A percentile compares a stretch with the other conserved stretches of the same genome.
Evolutionary conservation across 2,329 filamentous ascomycete genomes (phyloP).

Genomic region (Penicillium sp.): DNA sequence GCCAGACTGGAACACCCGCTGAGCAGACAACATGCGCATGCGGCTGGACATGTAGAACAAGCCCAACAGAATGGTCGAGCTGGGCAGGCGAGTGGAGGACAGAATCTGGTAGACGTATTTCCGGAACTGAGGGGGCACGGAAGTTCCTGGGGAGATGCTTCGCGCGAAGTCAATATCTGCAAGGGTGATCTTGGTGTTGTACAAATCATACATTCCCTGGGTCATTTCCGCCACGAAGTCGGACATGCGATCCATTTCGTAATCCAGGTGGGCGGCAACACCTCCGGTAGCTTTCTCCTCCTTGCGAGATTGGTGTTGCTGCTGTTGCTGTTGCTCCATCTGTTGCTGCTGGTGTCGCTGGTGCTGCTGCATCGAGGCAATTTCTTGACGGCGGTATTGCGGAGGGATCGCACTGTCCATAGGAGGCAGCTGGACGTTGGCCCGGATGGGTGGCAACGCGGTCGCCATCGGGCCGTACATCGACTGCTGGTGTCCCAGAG

Average conservation of each 20-base stretch:
- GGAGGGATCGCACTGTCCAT: constrained; percentile 46
- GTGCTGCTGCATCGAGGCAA: constrained; percentile 33
- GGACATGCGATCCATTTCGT: constrained; percentile 94
- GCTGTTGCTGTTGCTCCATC: constrained; percentile 26
- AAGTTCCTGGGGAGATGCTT: constrained; percentile 64
- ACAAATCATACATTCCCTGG: constrained; percentile 67
- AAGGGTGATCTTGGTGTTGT: constrained; percentile 57
- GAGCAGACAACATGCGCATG: constrained; percentile 70
- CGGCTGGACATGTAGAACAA: constrained; percentile 86
- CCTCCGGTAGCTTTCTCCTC: constrained; percentile 75
- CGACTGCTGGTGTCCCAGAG: constrained; percentile 38
- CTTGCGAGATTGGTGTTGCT: constrained; percentile 48
- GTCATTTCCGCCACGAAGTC: constrained; percentile 94
- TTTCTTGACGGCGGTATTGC: constrained; percentile 46
- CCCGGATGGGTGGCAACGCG: constrained; percentile 45
- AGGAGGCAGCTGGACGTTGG: constrained; percentile 42
- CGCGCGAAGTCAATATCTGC: constrained; percentile 64
- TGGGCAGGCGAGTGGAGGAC: constrained; percentile 84
- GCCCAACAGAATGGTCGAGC: constrained; percentile 85
- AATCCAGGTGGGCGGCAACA: constrained; percentile 91
- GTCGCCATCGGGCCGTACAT: constrained; percentile 39
- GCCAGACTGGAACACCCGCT: constrained; percentile 56
- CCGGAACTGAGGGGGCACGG: constrained; percentile 73
- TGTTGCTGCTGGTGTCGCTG: not conserved
- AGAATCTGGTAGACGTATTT: constrained; percentile 92